Evolutionary conservation across 1,284 basidiomycete species (phyloP), one percentile per base, ranked within the genome.

Genomic region (Moniliella sp.): DNA sequence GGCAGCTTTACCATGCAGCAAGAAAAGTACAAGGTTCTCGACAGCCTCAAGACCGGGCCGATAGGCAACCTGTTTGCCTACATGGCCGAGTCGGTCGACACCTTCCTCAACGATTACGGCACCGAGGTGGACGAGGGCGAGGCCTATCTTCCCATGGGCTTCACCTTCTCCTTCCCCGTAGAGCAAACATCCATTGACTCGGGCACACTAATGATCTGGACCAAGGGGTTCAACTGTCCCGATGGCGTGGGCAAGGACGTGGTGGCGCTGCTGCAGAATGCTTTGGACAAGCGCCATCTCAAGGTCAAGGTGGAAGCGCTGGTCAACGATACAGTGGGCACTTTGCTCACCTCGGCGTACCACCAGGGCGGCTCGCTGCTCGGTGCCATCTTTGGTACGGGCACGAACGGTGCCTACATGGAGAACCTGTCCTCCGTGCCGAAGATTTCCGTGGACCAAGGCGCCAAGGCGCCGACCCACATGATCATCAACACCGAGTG

Each of bases 401-500:
- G 88, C 7, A 97, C 91, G 4, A 97, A 97, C 59, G 88, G 88
- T 27, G 91, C 88, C 7, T 94, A 86, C 63, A 72, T 97, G 28
- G 88, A 94, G 61, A 69, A 78, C 47, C 68, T 86, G 4, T 63
- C 71, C 33, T 83, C 80, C 36, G 76, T 94, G 55, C 74, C 68
- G 29, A 94, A 94, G 63, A 58, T 46, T 27, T 31, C 43, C 18
- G 28, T 42, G 3, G 19, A 39, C 39, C 15, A 34, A 40, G 23
- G 30, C 40, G 25, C 28, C 29, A 2, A 38, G 32, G 15, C 38
- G 42, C 13, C 34, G 37, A 18, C 40, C 75, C 65, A 70, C 46
- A 97, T 97, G 88, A 72, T 94, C 37, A 72, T 97, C 40, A 97
- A 97, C 65, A 82, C 81, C 2, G 91, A 97, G 65, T 94, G 91